Base-by-base conservation (phyloP, 805 yeast genomes). In the Teunomyces panamensis region DNA sequence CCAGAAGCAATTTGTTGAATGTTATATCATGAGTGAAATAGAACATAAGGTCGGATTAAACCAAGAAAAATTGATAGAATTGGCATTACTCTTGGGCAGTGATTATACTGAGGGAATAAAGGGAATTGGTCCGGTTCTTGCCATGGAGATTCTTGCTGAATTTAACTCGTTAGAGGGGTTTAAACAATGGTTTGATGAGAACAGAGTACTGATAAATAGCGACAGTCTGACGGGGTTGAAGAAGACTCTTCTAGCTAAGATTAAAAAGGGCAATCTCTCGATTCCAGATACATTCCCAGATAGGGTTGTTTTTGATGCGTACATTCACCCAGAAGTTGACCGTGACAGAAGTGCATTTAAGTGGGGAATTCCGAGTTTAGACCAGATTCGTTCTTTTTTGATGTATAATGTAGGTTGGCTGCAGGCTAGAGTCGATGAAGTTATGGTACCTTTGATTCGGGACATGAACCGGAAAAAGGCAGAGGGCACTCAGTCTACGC, bases 71-170 rank as follows among this genome's bases (percentile, higher is more conserved):
- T 67, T 94, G 63, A 89, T 94, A 27, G 89, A 87, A 39, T 67
- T 94, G 50, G 99, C 97, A 0, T 75, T 84, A 42, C 65, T 94
- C 24, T 67, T 94, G 16, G 99, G 99, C 0, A 89, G 97, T 64
- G 99, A 94, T 68, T 94, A 94, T 62, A 91, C 99, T 0, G 88
- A 85, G 45, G 99, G 99, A 0, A 67, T 94, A 30, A 85, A 87
- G 49, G 96, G 98, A 2, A 78, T 94, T 50, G 99, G 99, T 1
- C 97, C 97, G 0, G 98, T 94, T 1, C 77, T 85, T 14, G 94
- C 96, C 0, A 81, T 89, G 81, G 97, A 94, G 63, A 79, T 94
- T 14, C 58, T 94, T 30, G 96, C 96, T 0, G 96, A 91, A 56
- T 94, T 92, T 67, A 81, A 79, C 1, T 60, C 63, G 24, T 62